Evolutionary conservation across 75 land plant species (phyloP).

Genomic region (Cryptomeria japonica): DNA sequence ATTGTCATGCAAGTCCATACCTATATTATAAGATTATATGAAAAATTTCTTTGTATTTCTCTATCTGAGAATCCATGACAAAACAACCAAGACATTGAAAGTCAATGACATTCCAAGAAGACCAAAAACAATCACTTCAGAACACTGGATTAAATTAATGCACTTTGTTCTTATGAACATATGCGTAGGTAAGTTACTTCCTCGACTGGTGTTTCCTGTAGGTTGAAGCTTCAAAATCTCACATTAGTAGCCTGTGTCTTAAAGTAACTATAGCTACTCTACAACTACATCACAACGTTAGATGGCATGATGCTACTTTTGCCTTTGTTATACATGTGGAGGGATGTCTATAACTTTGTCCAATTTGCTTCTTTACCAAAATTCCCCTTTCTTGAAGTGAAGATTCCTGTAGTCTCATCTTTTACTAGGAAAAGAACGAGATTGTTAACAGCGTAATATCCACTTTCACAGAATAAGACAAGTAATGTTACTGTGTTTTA

Average conservation of each 20-base stretch:
- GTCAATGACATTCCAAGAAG: not conserved
- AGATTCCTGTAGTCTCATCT: not conserved
- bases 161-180: not conserved
- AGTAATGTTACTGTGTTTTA: not conserved
- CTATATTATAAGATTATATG: not conserved
- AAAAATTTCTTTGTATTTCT: not conserved
- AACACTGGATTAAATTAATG: not conserved
- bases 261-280: not conserved
- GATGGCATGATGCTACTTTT: not conserved
- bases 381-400: not conserved
- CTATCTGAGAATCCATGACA: not conserved
- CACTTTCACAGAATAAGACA: not conserved
- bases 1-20: slow-evolving; percentile 6
- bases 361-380: not conserved
- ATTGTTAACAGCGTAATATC: not conserved
- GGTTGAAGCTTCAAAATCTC: not conserved
- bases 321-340: not conserved
- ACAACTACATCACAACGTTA: not conserved
- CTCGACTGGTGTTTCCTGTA: not conserved
- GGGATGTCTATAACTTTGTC: not conserved
- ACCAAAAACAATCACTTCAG: not conserved
- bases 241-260: not conserved
- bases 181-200: not conserved
- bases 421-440: not conserved
- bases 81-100: not conserved